A percentile compares a stretch with the other conserved stretches of the same genome.
Conservation (phyloP, 805 yeast genomes). For the Wickerhamomyces rabaulensis region DNA sequence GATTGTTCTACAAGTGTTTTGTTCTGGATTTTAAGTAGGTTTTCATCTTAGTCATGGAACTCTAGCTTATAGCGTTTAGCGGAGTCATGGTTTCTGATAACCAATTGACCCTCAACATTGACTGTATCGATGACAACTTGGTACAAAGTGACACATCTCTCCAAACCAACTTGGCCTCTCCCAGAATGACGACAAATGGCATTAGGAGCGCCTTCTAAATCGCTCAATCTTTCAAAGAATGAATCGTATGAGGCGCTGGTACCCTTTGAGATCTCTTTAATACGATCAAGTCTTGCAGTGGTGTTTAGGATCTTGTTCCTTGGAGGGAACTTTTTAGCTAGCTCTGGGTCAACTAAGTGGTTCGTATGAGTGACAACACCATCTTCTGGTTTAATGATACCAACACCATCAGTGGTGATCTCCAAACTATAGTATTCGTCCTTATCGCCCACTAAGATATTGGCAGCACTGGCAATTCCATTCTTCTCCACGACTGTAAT, state of each 20-base stretch:
- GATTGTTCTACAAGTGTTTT: neutral
- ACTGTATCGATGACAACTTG: conserved; percentile 14
- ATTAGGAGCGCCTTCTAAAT: conserved; percentile 12
- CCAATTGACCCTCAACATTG: conserved; percentile 11
- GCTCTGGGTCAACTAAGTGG: conserved; percentile 14
- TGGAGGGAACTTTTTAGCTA: conserved; percentile 5
- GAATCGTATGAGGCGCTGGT: conserved; percentile 13
- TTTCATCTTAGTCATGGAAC: conserved; percentile 5
- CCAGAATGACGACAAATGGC: conserved; percentile 18
- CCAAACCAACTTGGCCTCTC: conserved; percentile 15
- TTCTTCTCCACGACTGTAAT: conserved; percentile 7
- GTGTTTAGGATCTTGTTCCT: conserved; percentile 16
- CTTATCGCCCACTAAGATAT: conserved; percentile 22
- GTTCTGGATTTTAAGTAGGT: conserved; percentile 1
- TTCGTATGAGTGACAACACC: conserved; percentile 23
- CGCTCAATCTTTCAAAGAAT: conserved; percentile 19
- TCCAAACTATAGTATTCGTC: conserved; percentile 17
- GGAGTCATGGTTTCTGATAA: neutral
- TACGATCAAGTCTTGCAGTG: conserved; percentile 11
- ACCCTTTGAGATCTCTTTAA: conserved; percentile 12
- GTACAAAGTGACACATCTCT: conserved; percentile 14
- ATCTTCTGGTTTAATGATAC: conserved; percentile 9
- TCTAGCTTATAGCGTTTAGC: conserved; percentile 9
- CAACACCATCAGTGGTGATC: conserved; percentile 17
- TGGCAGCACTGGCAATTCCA: conserved; percentile 23